Evolutionary conservation across 2,329 filamentous ascomycete species (phyloP).

Genomic region (Monosporascus sp.): DNA sequence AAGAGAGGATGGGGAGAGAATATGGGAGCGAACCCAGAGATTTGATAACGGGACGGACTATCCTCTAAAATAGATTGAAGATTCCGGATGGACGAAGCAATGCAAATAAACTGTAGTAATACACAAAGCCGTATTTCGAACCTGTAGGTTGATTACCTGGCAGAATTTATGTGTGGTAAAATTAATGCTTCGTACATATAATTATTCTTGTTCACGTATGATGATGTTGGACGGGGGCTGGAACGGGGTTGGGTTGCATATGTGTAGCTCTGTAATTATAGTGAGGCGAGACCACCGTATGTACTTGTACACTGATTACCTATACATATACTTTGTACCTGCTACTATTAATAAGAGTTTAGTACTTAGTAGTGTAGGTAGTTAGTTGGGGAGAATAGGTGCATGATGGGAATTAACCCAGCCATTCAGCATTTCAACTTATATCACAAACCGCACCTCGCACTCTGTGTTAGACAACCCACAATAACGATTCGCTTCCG

Average conservation of each 20-base stretch:
- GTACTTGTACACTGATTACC: background rate
- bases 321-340: background rate
- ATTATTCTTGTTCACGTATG: background rate
- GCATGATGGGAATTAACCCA: background rate
- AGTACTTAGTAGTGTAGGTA: background rate
- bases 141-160: background rate
- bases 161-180: background rate
- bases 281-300: background rate
- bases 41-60: conserved; percentile 23
- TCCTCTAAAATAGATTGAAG: conserved; percentile 18
- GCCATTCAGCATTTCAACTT: background rate
- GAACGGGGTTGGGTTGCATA: background rate
- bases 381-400: background rate
- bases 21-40: conserved; percentile 21
- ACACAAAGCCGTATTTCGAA: background rate
- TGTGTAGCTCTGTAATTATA: background rate
- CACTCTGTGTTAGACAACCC: background rate
- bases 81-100: background rate
- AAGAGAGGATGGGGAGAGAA: conserved; percentile 10
- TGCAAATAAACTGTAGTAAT: background rate
- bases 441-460: background rate
- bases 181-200: background rate
- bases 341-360: too few relatives aligned
- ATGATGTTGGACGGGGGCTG: background rate
- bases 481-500: background rate